Conservation (phyloP, 23 red algal species). For the Gracilaria domingensis region DNA sequence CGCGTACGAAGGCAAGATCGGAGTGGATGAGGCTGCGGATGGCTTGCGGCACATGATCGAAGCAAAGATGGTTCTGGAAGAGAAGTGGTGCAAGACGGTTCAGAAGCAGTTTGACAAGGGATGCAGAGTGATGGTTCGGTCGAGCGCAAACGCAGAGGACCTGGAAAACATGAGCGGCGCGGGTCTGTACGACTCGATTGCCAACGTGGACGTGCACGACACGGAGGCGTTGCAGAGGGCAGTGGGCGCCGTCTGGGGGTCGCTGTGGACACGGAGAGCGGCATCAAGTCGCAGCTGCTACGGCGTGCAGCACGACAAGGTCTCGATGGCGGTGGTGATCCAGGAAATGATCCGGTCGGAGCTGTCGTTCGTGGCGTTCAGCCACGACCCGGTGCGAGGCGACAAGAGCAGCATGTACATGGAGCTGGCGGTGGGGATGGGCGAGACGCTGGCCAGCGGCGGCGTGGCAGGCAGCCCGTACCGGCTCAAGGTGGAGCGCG, state of each 20-base stretch:
- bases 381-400: conserved; percentile 61
- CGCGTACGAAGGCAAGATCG: conserved; percentile 30
- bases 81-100: conserved; percentile 13
- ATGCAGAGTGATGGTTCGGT: conserved; percentile 75
- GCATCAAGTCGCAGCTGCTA: conserved; percentile 54
- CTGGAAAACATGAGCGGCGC: conserved; percentile 85
- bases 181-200: conserved; percentile 85
- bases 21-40: conserved; percentile 25
- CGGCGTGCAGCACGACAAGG: conserved; percentile 55
- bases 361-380: conserved; percentile 77
- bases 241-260: conserved; percentile 64
- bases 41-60: conserved; percentile 41
- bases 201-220: conserved; percentile 44
- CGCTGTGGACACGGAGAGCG: conserved; percentile 77
- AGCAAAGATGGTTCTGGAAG: conserved; percentile 26
- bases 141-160: conserved; percentile 86
- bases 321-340: conserved; percentile 82
- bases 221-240: conserved; percentile 33
- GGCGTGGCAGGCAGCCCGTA: conserved; percentile 63
- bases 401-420: conserved; percentile 52
- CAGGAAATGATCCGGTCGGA: conserved; percentile 75
- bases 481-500: conserved; percentile 48
- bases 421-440: conserved; percentile 84
- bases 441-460: conserved; percentile 82
- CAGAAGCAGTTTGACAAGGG: conserved; percentile 18